Evolutionary conservation across 2,329 filamentous ascomycete genomes (phyloP).

Genomic region (Harringtonia aguacate): DNA sequence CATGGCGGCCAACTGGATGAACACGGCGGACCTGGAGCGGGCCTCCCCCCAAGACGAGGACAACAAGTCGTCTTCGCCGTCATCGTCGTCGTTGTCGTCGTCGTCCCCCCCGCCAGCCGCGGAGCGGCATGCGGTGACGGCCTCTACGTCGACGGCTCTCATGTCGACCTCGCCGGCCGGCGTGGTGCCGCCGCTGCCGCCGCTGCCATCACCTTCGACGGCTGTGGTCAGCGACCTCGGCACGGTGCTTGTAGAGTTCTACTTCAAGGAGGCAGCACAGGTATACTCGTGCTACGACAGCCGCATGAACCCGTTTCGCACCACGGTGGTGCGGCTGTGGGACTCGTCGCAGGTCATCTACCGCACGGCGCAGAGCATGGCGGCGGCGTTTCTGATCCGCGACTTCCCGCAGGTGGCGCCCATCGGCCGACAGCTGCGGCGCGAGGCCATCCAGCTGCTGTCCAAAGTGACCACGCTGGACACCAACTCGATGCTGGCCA

Average conservation of each 20-base stretch:
- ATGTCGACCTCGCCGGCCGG: no score
- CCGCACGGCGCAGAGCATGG: conserved; percentile 47
- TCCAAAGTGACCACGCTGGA: conserved; percentile 33
- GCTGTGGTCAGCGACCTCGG: conserved; percentile 34
- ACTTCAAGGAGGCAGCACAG: conserved; percentile 45
- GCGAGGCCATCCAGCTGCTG: conserved; percentile 39
- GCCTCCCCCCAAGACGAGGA: no score
- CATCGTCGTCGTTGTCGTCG: no score
- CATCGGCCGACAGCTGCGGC: conserved; percentile 37
- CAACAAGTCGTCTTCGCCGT: no score
- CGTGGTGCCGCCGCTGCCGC: background rate
- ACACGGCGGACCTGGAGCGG: background rate
- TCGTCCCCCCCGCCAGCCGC: no score
- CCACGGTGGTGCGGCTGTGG: conserved; percentile 29
- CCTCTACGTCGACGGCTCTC: no score
- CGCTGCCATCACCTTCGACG: conserved; percentile 13
- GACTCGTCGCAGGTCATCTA: conserved; percentile 37
- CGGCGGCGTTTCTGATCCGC: conserved; percentile 41
- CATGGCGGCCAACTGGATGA: background rate
- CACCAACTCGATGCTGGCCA: conserved; percentile 36
- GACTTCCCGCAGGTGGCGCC: conserved; percentile 41
- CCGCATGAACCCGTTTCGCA: conserved; percentile 43
- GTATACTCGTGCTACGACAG: conserved; percentile 47
- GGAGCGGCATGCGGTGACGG: no score
- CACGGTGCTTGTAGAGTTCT: conserved; percentile 44